These are phyloP conservation scores for Mycosphaerella arachidis DNA, from an alignment of 2,329 filamentous ascomycete species.

Conservation along the genomic window DNA sequence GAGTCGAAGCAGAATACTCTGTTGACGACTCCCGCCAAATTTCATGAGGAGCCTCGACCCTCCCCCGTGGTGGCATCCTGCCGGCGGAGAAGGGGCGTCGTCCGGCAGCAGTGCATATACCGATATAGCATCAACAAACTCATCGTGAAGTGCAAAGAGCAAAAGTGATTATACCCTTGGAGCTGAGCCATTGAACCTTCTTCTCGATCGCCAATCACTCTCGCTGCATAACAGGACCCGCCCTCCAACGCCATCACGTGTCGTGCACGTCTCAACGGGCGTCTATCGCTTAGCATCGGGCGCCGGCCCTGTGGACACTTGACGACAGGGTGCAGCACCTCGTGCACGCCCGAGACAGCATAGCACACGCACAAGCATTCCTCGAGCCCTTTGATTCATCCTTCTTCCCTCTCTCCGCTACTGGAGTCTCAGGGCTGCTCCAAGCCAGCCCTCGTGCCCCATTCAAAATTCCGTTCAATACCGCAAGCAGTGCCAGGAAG, in stretches of 20 bases:
- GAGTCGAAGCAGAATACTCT: background rate
- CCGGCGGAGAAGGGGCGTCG: background rate
- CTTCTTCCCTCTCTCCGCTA: background rate
- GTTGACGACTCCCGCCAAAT: too few relatives aligned
- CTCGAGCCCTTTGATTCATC: background rate
- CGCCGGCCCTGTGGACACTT: background rate
- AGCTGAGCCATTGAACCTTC: background rate
- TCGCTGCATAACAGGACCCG: background rate
- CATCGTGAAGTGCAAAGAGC: too few relatives aligned
- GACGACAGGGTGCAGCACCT: background rate
- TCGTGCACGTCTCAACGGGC: background rate
- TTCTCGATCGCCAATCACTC: background rate
- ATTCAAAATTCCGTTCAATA: conserved; percentile 72
- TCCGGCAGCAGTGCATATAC: background rate
- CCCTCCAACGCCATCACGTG: background rate
- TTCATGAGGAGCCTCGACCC: background rate
- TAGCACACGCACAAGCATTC: background rate
- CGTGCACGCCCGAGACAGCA: background rate
- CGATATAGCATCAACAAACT: background rate
- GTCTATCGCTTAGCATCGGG: background rate
- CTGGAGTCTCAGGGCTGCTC: conserved; percentile 12
- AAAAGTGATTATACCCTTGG: too few relatives aligned
- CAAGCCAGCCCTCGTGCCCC: conserved; percentile 46
- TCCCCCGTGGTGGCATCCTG: too few relatives aligned
- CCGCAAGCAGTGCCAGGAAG: conserved; percentile 55